Conservation (phyloP, 768 basidiomycete genomes). For the Mycena metata region DNA sequence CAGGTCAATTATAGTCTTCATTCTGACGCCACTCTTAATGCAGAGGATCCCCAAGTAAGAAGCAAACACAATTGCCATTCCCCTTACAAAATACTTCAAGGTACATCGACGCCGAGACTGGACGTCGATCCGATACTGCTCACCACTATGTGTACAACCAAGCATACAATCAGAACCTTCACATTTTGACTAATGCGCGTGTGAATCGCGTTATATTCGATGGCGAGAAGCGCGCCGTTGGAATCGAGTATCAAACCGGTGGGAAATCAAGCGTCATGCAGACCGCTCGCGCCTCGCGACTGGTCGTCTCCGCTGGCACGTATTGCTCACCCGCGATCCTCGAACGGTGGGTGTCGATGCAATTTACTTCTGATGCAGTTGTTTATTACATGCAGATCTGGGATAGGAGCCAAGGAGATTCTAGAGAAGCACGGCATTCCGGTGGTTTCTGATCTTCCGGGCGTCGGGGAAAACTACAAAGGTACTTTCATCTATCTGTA, state of each 20-base stretch:
- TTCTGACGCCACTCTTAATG: too few relatives aligned
- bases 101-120: constrained; percentile 64
- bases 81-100: too few relatives aligned
- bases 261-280: too few relatives aligned
- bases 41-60: too few relatives aligned
- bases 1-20: too few relatives aligned
- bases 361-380: neutral
- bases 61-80: too few relatives aligned
- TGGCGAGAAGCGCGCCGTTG: constrained; percentile 58
- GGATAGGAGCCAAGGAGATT: neutral
- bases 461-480: constrained; percentile 78
- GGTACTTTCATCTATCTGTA: neutral
- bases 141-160: too few relatives aligned
- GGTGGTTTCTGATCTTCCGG: constrained; percentile 57
- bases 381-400: neutral
- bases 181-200: constrained; percentile 52
- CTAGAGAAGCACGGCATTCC: neutral
- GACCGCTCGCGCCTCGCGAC: too few relatives aligned
- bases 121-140: too few relatives aligned
- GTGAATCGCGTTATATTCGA: constrained; percentile 65
- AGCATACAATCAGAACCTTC: constrained; percentile 55
- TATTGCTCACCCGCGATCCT: too few relatives aligned
- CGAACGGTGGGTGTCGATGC: constrained; percentile 41
- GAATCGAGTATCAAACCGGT: constrained; percentile 61
- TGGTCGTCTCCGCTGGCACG: too few relatives aligned